A percentile compares a stretch with the other conserved stretches of the same genome.
Evolutionary conservation across 352 stramenopile genomes (phyloP).

Genomic region (Phytophthora uliginosa): DNA sequence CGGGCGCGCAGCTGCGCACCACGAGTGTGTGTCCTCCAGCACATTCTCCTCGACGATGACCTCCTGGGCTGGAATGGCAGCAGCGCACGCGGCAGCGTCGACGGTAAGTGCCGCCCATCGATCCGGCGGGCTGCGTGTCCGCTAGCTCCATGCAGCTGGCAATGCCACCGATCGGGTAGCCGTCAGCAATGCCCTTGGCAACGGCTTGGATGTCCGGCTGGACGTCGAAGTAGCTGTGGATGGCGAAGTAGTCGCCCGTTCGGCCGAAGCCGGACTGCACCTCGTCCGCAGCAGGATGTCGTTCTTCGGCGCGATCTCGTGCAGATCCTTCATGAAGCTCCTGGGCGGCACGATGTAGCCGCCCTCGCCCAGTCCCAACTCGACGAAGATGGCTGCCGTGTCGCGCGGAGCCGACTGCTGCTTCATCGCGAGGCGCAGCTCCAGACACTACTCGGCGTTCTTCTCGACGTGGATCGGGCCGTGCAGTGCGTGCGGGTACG

Average conservation of each 20-base stretch:
- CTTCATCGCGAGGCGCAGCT: slow-evolving; percentile 90
- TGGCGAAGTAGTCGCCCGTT: slow-evolving; percentile 91
- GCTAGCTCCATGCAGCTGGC: slow-evolving; percentile 91
- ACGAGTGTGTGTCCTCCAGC: slow-evolving; percentile 85
- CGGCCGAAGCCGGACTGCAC: slow-evolving; percentile 93
- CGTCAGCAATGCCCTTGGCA: slow-evolving; percentile 95
- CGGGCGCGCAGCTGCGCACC: slow-evolving; percentile 81
- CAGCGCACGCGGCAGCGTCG: slow-evolving; percentile 94
- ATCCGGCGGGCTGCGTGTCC: slow-evolving; percentile 85
- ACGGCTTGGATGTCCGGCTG: slow-evolving; percentile 94
- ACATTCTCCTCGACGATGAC: slow-evolving; percentile 92
- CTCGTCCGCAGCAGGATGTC: slow-evolving; percentile 95
- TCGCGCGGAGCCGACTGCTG: slow-evolving; percentile 91
- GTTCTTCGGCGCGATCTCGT: slow-evolving; percentile 92
- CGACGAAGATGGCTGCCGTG: slow-evolving; percentile 93
- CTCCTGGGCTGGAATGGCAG: slow-evolving; percentile 90
- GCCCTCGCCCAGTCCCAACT: slow-evolving; percentile 93
- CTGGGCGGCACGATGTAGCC: slow-evolving; percentile 93
- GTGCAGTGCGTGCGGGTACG: slow-evolving; percentile 91
- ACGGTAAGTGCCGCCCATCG: slow-evolving; percentile 95
- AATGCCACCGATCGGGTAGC: slow-evolving; percentile 93
- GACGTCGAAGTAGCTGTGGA: slow-evolving; percentile 87
- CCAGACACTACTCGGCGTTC: slow-evolving; percentile 78
- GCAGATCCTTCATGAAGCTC: slow-evolving; percentile 93
- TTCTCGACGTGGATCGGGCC: slow-evolving; percentile 85